Evolutionary conservation across 352 stramenopile species (phyloP), one percentile per base, ranked within the genome.

Genomic region (Pythium sukuiense): DNA sequence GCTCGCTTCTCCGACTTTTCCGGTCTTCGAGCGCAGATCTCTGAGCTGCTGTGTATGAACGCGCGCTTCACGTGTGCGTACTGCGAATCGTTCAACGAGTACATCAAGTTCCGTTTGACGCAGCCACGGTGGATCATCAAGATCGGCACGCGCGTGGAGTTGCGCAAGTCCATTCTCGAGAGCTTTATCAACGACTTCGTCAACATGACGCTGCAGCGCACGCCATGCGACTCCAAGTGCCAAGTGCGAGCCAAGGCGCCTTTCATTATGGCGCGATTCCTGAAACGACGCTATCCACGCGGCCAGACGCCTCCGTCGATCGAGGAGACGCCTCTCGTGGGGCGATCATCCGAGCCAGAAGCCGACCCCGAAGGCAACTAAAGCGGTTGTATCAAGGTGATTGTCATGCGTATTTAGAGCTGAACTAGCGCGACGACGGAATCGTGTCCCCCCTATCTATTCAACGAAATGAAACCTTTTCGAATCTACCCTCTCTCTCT

Each of bases 1-100:
- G 78, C 85, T 59, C 76, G 79, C 4, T 89, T 85, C 67, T 89
- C 81, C 41, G 84, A 75, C 52, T 89, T 89, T 59, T 70, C 81
- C 33, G 64, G 76, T 7, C 63, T 89, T 33, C 77, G 79, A 37
- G 72, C 71, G 26, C 81, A 85, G 29, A 78, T 89, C 57, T 76
- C 67, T 45, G 72, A 82, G 49, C 72, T 78, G 29, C 69, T 81
- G 24, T 76, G 81, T 48, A 82, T 82, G 53, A 80, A 89, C 43
- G 70, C 68, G n/a, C 75, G 73, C 55, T 74, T 76, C 66, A 43
- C 72, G 37, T 89, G 81, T 63, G 37, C 49, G 20, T 89, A 88
- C 65, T 89, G 81, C 71, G 55, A 65, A 4, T 59, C 54, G 37
- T 68, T 89, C 50, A 57, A 77, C 33, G 64, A 78, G 35, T 85